Evolutionary conservation across 495 filamentous ascomycete genomes (phyloP).

Genomic region (Echria macrotheca): DNA sequence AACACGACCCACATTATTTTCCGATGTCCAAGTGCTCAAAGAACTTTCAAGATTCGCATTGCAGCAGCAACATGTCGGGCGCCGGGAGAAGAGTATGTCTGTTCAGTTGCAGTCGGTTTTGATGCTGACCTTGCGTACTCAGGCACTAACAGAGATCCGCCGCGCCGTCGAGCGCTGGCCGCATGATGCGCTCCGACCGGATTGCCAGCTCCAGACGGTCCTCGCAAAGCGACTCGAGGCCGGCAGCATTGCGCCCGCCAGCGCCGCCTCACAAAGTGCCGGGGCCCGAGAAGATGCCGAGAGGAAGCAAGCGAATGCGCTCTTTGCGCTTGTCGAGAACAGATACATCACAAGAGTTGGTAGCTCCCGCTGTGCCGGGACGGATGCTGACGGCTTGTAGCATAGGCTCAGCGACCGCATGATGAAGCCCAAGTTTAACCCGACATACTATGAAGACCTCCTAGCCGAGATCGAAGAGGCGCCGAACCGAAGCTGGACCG

Average conservation of each 20-base stretch:
- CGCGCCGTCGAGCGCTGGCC: conserved; percentile 75
- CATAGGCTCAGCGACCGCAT: conserved; percentile 60
- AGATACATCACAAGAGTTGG: conserved; percentile 58
- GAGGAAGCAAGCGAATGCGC: conserved; percentile 60
- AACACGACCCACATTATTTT: too few species aligned
- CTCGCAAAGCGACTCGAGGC: conserved; percentile 57
- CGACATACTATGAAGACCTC: conserved; percentile 69
- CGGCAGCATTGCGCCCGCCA: conserved; percentile 43
- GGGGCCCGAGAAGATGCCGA: too few species aligned
- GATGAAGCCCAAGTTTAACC: conserved; percentile 66
- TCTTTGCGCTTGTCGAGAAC: conserved; percentile 70
- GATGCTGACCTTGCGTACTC: too few species aligned
- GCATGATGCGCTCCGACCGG: conserved; percentile 68
- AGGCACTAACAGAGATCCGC: too few species aligned
- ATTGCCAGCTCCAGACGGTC: conserved; percentile 65
- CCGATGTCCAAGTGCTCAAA: neutral
- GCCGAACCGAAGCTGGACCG: conserved; percentile 54
- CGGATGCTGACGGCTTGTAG: conserved; percentile 23
- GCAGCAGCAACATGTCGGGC: conserved; percentile 21
- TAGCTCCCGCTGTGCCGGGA: neutral
- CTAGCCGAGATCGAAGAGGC: conserved; percentile 68
- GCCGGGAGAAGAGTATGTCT: conserved; percentile 2
- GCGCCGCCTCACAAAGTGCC: conserved; percentile 23
- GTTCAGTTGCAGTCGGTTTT: neutral
- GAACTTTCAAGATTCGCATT: neutral